Evolutionary conservation across 116 monocot genomes (phyloP).

Genomic region (Posidonia oceanica): DNA sequence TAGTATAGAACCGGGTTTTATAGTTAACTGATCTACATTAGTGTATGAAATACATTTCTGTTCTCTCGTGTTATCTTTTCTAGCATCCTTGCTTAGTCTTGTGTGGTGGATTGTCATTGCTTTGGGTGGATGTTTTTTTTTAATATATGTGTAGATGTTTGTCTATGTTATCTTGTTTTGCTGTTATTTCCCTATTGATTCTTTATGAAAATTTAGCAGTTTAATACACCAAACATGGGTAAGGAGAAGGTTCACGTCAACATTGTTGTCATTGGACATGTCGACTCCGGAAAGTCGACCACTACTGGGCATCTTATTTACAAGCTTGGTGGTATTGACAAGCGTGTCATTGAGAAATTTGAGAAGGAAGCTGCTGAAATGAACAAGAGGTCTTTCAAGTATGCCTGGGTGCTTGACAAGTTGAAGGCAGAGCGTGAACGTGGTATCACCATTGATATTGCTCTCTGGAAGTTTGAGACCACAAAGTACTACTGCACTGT

Average conservation of each 20-base stretch:
- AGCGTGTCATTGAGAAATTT: slow-evolving; percentile 32
- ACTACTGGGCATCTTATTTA: slow-evolving; percentile 33
- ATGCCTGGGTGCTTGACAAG: slow-evolving; percentile 34
- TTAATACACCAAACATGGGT: slow-evolving; percentile 8
- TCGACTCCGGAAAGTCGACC: slow-evolving; percentile 33
- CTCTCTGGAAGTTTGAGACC: slow-evolving; percentile 31
- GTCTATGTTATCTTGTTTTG: too few species aligned
- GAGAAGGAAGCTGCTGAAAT: slow-evolving; percentile 33
- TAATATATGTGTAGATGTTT: too few species aligned
- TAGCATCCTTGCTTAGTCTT: too few species aligned
- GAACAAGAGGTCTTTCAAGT: slow-evolving; percentile 36
- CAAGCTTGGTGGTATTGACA: slow-evolving; percentile 33
- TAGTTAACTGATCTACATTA: too few species aligned
- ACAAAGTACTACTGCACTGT: slow-evolving; percentile 33
- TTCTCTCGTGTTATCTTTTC: too few species aligned
- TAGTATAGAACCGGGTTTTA: too few species aligned
- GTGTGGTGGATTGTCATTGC: too few species aligned
- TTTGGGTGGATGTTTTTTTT: too few species aligned
- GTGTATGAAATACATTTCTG: too few species aligned
- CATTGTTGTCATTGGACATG: slow-evolving; percentile 32
- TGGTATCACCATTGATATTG: slow-evolving; percentile 35
- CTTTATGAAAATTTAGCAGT: too few species aligned
- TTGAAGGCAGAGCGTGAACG: slow-evolving; percentile 31
- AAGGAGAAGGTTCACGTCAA: slow-evolving; percentile 31
- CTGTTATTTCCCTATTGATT: too few species aligned